Evolutionary conservation across 2,329 filamentous ascomycete species (phyloP).

Genomic region (Epichloe hybrida): DNA sequence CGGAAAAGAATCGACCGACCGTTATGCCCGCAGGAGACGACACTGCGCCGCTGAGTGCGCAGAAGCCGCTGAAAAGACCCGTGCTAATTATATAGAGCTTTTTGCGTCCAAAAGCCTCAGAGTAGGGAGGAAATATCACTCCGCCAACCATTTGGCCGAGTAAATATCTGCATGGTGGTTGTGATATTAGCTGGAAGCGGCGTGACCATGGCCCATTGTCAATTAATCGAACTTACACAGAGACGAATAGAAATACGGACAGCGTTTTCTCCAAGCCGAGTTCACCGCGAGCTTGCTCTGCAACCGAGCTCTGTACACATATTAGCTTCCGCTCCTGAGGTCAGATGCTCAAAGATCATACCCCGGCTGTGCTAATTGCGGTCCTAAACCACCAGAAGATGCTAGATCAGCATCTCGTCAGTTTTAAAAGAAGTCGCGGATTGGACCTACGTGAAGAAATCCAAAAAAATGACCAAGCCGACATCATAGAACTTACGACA

Average conservation of each 20-base stretch:
- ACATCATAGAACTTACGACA: background rate
- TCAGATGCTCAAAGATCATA: background rate
- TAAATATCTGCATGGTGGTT: background rate
- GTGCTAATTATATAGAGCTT: background rate
- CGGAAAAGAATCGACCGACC: background rate
- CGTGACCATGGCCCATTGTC: background rate
- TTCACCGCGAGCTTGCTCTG: background rate
- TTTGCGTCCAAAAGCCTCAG: background rate
- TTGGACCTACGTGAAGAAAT: background rate
- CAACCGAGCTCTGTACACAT: background rate
- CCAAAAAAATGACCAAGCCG: background rate
- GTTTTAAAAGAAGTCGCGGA: background rate
- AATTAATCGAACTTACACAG: background rate
- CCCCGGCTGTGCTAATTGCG: background rate
- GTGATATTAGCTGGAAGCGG: background rate
- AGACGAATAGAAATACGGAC: background rate
- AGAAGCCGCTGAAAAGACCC: background rate
- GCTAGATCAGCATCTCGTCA: background rate
- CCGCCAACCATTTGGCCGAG: slow-evolving; percentile 1
- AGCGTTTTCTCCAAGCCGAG: background rate
- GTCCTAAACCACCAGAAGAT: background rate
- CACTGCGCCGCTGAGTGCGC: background rate
- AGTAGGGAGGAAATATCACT: background rate
- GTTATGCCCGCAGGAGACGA: background rate
- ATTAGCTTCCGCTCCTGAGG: background rate